Evolutionary conservation across 306 rosid species (phyloP), one percentile per base, ranked within the genome.

Genomic region (Vigna nakashimae): DNA sequence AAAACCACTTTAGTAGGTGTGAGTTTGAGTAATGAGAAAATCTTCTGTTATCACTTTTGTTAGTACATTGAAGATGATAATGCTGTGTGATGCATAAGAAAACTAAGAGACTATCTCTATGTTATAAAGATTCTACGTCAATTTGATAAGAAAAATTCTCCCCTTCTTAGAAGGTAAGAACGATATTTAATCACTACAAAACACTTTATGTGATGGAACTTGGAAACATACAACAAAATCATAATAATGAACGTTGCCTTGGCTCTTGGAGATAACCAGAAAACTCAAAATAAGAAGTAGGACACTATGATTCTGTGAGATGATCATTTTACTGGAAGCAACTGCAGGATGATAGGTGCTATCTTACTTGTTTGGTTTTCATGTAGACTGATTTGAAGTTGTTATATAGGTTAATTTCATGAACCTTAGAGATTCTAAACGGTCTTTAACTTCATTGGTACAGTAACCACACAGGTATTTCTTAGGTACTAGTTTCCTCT

Each of bases 341-440:
- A 72, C 40, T 45, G 10, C 8, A 24, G 10, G 64, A 59, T 26
- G 4, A 56, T 16, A 4, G 2, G 38, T 42, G 56, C n/a, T 53
- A 4, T 50, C 15, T 11, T 14, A 64, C 7, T 20, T 52, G 8
- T 45, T 12, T 17, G 69, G 49, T 6, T 13, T 34, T 69, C 30
- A 20, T n/a, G 70, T 58, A 15, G 64, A 52, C 38, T 8, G 34
- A 5, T 48, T 8, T 48, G 50, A 24, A 58, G 65, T 28, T 69
- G 36, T 69, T 67, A 58, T 64, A 9, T n/a, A 77, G 59, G 13
- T 7, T 7, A 67, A 56, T 43, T 77, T 69, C 32, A 45, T 13
- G 64, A 34, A 17, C 48, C 13, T 45, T 12, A 58, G 18, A 5
- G 8, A 5, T 57, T 69, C 62, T 57, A 50, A 43, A 43, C 3